Evolutionary conservation across 2,329 filamentous ascomycete species (phyloP).

Genomic region (Talaromyces sp.): DNA sequence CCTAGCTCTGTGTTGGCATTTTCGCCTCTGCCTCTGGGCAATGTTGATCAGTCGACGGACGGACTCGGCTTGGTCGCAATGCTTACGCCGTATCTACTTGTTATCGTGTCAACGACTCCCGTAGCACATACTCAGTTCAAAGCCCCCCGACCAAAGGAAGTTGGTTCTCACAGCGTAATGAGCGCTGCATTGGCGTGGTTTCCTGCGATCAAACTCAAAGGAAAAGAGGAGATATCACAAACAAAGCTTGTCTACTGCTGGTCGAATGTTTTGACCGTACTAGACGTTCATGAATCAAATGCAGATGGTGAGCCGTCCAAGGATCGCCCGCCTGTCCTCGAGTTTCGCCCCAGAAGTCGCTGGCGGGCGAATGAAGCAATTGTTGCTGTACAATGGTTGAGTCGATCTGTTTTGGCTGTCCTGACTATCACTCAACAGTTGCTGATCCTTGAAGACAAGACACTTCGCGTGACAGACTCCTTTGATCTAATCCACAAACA

Average conservation of each 20-base stretch:
- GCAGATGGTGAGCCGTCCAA: conserved; percentile 58
- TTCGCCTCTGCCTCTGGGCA: conserved; percentile 85
- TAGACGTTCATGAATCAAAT: conserved; percentile 77
- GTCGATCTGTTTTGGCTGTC: conserved; percentile 83
- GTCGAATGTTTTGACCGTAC: conserved; percentile 93
- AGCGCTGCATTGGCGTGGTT: conserved; percentile 97
- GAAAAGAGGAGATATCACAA: conserved; percentile 64
- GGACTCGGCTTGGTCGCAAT: conserved; percentile 87
- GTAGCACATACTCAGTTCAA: conserved; percentile 97
- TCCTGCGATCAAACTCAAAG: conserved; percentile 87
- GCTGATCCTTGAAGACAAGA: conserved; percentile 85
- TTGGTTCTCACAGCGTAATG: conserved; percentile 84
- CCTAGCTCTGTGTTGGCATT: conserved; percentile 95
- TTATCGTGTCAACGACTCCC: conserved; percentile 95
- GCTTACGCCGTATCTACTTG: conserved; percentile 89
- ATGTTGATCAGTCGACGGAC: conserved; percentile 84
- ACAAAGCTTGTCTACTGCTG: conserved; percentile 94
- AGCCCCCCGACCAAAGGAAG: conserved; percentile 82
- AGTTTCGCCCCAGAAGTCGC: conserved; percentile 76
- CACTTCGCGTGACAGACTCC: conserved; percentile 86
- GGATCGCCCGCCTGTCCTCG: conserved; percentile 73
- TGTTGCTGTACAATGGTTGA: conserved; percentile 94
- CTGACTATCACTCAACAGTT: conserved; percentile 92
- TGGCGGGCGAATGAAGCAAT: conserved; percentile 96
- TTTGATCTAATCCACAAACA: conserved; percentile 90